phyloP scores from a whole-genome alignment of 2,329 filamentous ascomycete species.

The Aspergillus sp. region DNA sequence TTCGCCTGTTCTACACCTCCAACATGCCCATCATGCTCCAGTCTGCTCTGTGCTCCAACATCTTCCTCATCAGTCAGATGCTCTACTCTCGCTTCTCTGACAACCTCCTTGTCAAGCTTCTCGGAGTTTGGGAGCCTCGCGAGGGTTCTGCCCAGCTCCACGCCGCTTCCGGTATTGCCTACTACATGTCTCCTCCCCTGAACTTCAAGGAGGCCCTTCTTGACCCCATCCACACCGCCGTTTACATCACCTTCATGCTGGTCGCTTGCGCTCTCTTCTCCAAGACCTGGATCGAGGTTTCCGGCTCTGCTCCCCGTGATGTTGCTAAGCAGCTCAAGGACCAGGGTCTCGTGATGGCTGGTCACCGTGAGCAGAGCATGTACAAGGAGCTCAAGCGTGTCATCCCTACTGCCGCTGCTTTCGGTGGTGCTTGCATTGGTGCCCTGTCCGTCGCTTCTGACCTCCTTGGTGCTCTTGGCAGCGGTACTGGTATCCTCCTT shows the following conservation, averaged over 20 bases:
- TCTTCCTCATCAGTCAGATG: slow-evolving; percentile 99
- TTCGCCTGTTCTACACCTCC: slow-evolving; percentile 99
- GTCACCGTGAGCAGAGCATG: slow-evolving; percentile 99
- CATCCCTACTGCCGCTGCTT: slow-evolving; percentile 95
- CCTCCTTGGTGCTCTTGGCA: slow-evolving; percentile 91
- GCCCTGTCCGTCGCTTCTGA: slow-evolving; percentile 94
- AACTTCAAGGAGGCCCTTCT: slow-evolving; percentile 97
- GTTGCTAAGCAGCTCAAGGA: slow-evolving; percentile 99
- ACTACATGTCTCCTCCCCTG: slow-evolving; percentile 99
- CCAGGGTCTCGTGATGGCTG: slow-evolving; percentile 98
- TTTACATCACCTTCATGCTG: slow-evolving; percentile 98
- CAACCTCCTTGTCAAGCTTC: slow-evolving; percentile 95
- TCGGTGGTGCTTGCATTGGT: slow-evolving; percentile 98
- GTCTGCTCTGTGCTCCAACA: slow-evolving; percentile 96
- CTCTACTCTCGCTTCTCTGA: slow-evolving; percentile 98
- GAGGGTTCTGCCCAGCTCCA: slow-evolving; percentile 93
- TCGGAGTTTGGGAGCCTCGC: slow-evolving; percentile 97
- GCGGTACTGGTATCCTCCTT: slow-evolving; percentile 94
- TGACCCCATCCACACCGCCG: slow-evolving; percentile 92
- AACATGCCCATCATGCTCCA: slow-evolving; percentile 99
- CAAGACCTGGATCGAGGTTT: slow-evolving; percentile 99
- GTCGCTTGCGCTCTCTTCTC: slow-evolving; percentile 97
- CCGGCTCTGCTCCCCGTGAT: slow-evolving; percentile 93
- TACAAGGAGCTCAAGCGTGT: slow-evolving; percentile 99
- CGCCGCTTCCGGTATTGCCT: slow-evolving; percentile 88